Evolutionary conservation across 345 rosid genomes (phyloP).

Genomic region (Populus tremula): DNA sequence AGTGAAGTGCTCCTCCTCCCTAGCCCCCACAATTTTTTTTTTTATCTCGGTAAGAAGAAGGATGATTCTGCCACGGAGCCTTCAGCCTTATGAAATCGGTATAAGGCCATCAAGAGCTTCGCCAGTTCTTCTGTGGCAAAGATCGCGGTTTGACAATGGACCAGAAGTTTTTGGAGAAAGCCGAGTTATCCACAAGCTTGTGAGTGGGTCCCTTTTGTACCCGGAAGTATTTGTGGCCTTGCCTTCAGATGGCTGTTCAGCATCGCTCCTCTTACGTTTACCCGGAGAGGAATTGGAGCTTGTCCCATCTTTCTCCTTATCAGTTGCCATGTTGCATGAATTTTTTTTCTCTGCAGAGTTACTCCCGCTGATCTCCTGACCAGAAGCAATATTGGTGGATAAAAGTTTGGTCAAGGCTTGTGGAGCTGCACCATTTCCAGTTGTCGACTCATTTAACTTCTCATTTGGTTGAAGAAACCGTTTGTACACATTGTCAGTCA

Average conservation of each 20-base stretch:
- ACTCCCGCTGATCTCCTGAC: conserved; percentile 23
- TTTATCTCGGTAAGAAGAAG: conserved; percentile 14
- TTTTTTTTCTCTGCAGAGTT: conserved; percentile 32
- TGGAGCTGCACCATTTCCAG: conserved; percentile 30
- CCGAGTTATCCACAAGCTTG: conserved; percentile 76
- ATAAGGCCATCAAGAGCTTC: conserved; percentile 26
- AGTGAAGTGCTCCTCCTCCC: conserved; percentile 16
- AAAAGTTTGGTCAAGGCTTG: conserved; percentile 28
- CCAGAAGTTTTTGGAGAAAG: conserved; percentile 46
- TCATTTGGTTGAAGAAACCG: conserved; percentile 31
- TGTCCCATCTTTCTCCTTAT: conserved; percentile 33
- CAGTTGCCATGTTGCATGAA: conserved; percentile 24
- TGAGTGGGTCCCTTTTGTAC: conserved; percentile 42
- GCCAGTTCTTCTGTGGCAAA: conserved; percentile 1
- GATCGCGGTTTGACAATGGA: conserved; percentile 25
- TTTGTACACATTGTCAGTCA: conserved; percentile 36
- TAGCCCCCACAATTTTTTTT: conserved; percentile 15
- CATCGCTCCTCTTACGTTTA: conserved; percentile 31
- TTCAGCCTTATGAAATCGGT: conserved; percentile 26
- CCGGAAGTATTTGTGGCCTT: conserved; percentile 29
- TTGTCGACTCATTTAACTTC: conserved; percentile 30
- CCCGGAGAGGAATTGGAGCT: conserved; percentile 36
- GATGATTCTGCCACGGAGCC: conserved; percentile 18
- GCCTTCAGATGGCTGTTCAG: conserved; percentile 33
- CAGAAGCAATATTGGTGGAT: conserved; percentile 24